Conservation (phyloP, 2,329 filamentous ascomycete genomes). For the Chaetoscypha palmicola region DNA sequence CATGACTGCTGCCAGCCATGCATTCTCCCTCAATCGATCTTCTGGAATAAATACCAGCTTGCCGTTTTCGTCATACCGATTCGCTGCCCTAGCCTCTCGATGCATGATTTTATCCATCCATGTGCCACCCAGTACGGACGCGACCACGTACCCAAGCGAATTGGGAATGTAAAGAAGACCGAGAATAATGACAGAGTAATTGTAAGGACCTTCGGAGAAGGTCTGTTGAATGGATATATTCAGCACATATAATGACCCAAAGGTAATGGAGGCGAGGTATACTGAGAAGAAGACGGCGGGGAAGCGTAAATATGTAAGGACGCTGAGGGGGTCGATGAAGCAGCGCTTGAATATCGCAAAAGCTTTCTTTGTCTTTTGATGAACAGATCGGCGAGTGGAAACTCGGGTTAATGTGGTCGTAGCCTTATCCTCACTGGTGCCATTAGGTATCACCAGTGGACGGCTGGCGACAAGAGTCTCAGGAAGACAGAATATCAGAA, state of each 20-base stretch:
- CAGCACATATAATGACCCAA: conserved; percentile 67
- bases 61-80: conserved; percentile 60
- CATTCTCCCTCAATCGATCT: conserved; percentile 77
- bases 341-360: conserved; percentile 49
- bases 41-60: conserved; percentile 64
- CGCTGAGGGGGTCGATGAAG: conserved; percentile 65
- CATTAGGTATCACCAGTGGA: conserved; percentile 1
- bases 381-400: conserved; percentile 56
- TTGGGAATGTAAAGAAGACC: conserved; percentile 73
- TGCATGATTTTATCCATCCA: conserved; percentile 82
- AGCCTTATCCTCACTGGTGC: conserved; percentile 10
- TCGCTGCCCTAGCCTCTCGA: conserved; percentile 63
- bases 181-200: conserved; percentile 59
- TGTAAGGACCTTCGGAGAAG: conserved; percentile 61
- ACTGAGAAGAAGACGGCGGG: conserved; percentile 68
- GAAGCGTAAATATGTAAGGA: conserved; percentile 66
- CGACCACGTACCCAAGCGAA: conserved; percentile 63
- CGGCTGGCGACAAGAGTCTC: conserved; percentile 47
- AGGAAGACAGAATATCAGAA: conserved; percentile 55
- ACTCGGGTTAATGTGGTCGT: conserved; percentile 38
- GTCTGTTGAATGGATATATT: conserved; percentile 70
- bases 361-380: conserved; percentile 47
- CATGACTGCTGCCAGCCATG: conserved; percentile 64
- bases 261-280: conserved; percentile 67
- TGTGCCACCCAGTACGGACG: conserved; percentile 61